Conservation (phyloP, 2,329 filamentous ascomycete species). For the Fusarium chaquense region DNA sequence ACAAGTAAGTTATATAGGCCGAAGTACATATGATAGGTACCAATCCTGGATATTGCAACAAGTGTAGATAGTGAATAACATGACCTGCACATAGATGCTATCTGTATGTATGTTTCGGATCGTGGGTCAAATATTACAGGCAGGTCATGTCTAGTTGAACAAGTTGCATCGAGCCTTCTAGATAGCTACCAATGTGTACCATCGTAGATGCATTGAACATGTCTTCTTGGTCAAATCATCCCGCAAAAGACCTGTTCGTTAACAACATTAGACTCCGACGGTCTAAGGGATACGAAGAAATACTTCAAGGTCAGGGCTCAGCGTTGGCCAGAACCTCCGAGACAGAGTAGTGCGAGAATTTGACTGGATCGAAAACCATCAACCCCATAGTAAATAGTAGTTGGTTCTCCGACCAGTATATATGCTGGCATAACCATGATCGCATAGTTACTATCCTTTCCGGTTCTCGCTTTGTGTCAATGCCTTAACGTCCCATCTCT, state of each 20-base stretch:
- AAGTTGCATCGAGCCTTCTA: neutral
- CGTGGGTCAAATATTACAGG: neutral
- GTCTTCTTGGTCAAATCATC: neutral
- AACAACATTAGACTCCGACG: no score
- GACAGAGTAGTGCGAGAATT: neutral
- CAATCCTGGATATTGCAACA: neutral
- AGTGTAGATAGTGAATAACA: neutral
- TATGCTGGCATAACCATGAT: conserved; percentile 9
- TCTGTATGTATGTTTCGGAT: no score
- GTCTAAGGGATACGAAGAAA: neutral
- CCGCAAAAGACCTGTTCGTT: neutral
- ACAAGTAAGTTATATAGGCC: neutral
- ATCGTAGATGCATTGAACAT: neutral
- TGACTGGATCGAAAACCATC: neutral
- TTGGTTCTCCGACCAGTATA: neutral
- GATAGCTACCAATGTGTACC: neutral
- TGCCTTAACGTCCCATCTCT: neutral
- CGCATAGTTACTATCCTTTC: neutral
- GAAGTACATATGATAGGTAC: neutral
- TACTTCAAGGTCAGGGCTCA: neutral
- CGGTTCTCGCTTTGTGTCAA: neutral
- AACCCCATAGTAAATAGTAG: neutral
- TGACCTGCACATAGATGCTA: neutral
- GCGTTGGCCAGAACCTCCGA: neutral
- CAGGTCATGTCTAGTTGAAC: neutral